phyloP scores from a whole-genome alignment of 1,284 basidiomycete genomes.

The Apiotrichum mycotoxinovorans region DNA sequence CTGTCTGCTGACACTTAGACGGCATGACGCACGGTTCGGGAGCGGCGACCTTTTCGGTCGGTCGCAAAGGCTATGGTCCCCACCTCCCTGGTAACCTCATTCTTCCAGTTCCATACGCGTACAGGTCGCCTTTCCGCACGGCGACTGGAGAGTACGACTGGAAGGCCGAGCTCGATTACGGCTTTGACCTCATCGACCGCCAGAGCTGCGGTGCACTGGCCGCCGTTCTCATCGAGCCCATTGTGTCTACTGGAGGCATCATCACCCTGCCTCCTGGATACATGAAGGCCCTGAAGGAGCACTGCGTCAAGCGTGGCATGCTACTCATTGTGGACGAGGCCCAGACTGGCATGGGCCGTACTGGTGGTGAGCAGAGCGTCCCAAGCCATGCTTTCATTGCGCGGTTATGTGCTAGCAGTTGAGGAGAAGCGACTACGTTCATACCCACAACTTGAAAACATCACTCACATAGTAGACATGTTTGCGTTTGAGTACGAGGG shows the following conservation, averaged over 20 bases:
- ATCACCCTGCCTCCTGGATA: conserved; percentile 35
- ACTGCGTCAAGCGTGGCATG: conserved; percentile 37
- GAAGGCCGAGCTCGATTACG: conserved; percentile 39
- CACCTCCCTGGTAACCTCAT: conserved; percentile 28
- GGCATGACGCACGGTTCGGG: conserved; percentile 38
- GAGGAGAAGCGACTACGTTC: too few relatives aligned
- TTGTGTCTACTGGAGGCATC: conserved; percentile 42
- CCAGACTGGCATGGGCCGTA: conserved; percentile 78
- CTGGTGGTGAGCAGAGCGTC: conserved; percentile 62
- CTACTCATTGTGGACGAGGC: conserved; percentile 78
- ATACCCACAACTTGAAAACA: too few relatives aligned
- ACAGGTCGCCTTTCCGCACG: conserved; percentile 33
- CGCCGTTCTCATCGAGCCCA: conserved; percentile 51
- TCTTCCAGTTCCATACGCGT: conserved; percentile 30
- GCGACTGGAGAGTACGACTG: conserved; percentile 41
- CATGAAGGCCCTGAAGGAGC: conserved; percentile 28
- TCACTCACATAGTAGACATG: conserved; percentile 24
- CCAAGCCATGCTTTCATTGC: neutral
- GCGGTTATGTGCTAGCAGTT: too few relatives aligned
- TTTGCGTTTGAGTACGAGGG: conserved; percentile 68
- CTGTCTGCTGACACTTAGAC: conserved; percentile 14
- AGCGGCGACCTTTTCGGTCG: conserved; percentile 36
- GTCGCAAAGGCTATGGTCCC: conserved; percentile 36
- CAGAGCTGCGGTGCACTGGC: conserved; percentile 32
- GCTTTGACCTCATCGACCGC: conserved; percentile 41